Conservation (phyloP, 257 asterid species). For the Asclepias syriaca region DNA sequence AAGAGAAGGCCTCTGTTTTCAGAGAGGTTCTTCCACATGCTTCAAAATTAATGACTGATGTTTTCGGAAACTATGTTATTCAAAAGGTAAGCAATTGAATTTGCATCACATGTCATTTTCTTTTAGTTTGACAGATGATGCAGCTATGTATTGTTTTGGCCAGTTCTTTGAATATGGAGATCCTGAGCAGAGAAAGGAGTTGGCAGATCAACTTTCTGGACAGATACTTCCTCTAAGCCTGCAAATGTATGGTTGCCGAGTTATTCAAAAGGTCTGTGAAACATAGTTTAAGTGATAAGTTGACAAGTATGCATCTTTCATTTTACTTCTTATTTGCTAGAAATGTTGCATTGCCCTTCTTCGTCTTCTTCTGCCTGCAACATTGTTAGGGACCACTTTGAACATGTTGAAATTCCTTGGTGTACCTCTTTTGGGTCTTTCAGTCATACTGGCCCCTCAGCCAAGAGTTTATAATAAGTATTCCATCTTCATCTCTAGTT, state of each 20-base stretch:
- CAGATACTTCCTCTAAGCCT: slow-evolving; percentile 69
- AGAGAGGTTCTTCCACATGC: slow-evolving; percentile 77
- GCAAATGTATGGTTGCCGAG: slow-evolving; percentile 98
- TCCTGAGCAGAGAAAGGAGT: slow-evolving; percentile 64
- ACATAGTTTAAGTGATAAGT: background rate
- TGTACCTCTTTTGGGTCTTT: background rate
- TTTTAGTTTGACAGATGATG: background rate
- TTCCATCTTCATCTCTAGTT: background rate
- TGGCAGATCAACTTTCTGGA: slow-evolving; percentile 64
- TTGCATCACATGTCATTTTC: background rate
- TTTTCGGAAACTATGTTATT: slow-evolving; percentile 88
- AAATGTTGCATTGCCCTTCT: background rate
- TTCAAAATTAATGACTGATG: slow-evolving; percentile 69
- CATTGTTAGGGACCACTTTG: background rate
- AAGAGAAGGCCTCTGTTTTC: slow-evolving; percentile 67
- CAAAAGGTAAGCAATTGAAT: slow-evolving; percentile 58
- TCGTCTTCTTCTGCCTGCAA: background rate
- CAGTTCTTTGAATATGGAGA: slow-evolving; percentile 90
- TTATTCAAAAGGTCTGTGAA: slow-evolving; percentile 75
- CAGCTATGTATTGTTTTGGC: slow-evolving; percentile 19
- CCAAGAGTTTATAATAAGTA: background rate
- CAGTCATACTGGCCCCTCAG: background rate
- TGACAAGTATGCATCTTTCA: background rate
- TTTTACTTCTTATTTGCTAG: background rate
- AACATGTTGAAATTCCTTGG: background rate